Evolutionary conservation across 2,329 filamentous ascomycete genomes (phyloP), one percentile per base, ranked within the genome.

Genomic region (Fusarium sulawesiense): DNA sequence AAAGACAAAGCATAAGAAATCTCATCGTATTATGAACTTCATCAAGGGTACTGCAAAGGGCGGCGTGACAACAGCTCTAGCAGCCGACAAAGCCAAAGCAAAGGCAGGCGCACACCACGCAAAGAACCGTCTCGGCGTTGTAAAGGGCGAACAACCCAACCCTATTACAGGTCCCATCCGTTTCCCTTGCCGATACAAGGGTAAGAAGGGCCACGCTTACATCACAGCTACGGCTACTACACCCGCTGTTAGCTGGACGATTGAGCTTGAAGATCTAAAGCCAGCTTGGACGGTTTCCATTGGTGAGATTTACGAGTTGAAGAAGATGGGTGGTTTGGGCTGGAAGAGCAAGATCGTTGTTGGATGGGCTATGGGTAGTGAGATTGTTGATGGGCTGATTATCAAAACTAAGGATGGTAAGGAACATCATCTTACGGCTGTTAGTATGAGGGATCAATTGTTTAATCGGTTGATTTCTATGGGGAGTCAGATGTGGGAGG

Each of bases 281-380:
- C 89, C 92, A 0, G 78, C 87, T 0, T 97, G 92, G 87, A 90
- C 86, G 8, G 83, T 96, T 1, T 85, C 92, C 0, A 86, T 96
- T 6, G 85, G 85, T 0, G 91, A 95, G 18, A 91, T 97, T 47
- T 82, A 66, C 2, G 92, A 94, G 78, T 76, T 97, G 56, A 91
- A 89, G 78, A 97, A 97, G 80, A 83, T 94, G 3, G 93, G 93
- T 7, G 93, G 93, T 0, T 83, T 94, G 37, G 92, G 93, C 0
- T 97, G 93, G 93, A 97, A 96, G 80, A 89, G 89, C 2, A 95
- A 93, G 82, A 81, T 96, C 51, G 86, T 96, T 3, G 91, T 96
- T 1, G 92, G 93, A 0, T 93, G 93, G 92, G 90, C 91, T 1
- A 85, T 93, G 74, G 87, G 89, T 1, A 85, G 89, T 49, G 89